These are phyloP conservation scores for Coffea canephora DNA, from an alignment of 257 asterid genomes.

Conservation along the genomic window DNA sequence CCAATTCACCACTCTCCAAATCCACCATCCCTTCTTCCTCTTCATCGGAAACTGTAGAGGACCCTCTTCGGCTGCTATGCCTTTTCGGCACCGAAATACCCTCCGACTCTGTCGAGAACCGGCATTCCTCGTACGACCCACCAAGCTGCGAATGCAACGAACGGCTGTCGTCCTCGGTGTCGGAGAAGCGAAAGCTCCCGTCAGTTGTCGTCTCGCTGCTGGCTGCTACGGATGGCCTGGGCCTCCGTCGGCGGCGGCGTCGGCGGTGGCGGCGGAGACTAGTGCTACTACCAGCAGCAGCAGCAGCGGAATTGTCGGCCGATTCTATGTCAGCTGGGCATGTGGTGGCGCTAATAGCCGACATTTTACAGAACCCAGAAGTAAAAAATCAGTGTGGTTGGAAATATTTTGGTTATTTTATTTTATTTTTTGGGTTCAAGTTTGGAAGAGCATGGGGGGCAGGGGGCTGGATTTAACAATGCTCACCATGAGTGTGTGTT, in stretches of 20 bases:
- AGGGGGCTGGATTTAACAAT: background rate
- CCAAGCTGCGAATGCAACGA: constrained; percentile 33
- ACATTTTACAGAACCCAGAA: constrained; percentile 22
- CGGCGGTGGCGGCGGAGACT: constrained; percentile 33
- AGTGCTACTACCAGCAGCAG: constrained; percentile 10
- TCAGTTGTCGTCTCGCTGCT: constrained; percentile 54
- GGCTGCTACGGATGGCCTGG: constrained; percentile 30
- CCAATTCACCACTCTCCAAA: constrained; percentile 47
- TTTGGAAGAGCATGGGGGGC: background rate
- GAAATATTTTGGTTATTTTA: background rate
- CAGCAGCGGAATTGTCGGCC: constrained; percentile 15
- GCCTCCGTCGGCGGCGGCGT: constrained; percentile 31
- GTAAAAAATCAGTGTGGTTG: background rate
- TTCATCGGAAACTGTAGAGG: constrained; percentile 22
- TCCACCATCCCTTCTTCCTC: constrained; percentile 34
- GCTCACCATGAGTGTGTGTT: background rate
- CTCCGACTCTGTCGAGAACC: constrained; percentile 31
- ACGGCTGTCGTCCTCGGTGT: constrained; percentile 36
- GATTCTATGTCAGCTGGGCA: constrained; percentile 26
- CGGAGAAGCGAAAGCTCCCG: constrained; percentile 47
- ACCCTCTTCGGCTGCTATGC: constrained; percentile 24
- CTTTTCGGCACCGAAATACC: constrained; percentile 21
- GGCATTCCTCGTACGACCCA: constrained; percentile 32
- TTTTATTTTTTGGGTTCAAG: background rate
- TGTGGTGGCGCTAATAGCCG: constrained; percentile 18